A percentile compares a stretch with the other conserved stretches of the same genome.
Evolutionary conservation across 441 rosid genomes (phyloP).

Genomic region (Sinapis alba): DNA sequence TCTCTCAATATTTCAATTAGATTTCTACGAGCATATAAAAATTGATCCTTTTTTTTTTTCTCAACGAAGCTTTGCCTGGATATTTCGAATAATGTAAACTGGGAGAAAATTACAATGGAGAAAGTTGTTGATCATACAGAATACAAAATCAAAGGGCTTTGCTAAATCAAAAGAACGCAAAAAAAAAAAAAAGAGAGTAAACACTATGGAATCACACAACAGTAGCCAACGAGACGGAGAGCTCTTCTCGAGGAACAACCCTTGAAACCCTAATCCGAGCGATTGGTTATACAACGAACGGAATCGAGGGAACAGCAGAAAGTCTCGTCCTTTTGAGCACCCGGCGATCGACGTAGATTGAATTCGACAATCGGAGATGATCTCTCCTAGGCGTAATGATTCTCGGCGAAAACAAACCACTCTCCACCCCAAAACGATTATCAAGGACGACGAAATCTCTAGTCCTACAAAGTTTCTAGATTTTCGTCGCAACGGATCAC

Average conservation of each 20-base stretch:
- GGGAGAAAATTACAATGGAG: conserved; percentile 34
- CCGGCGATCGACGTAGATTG: conserved; percentile 4
- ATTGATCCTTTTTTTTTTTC: not conserved
- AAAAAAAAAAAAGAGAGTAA: conserved; percentile 6
- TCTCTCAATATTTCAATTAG: conserved; percentile 34
- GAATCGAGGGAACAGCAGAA: conserved; percentile 8
- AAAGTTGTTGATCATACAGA: conserved; percentile 38
- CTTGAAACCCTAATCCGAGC: conserved; percentile 36
- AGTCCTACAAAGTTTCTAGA: conserved; percentile 17
- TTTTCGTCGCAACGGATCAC: conserved; percentile 16
- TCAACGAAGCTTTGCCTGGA: conserved; percentile 26
- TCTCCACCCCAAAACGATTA: not conserved
- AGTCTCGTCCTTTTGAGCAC: conserved; percentile 28
- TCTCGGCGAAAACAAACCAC: conserved; percentile 7
- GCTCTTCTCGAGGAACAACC: conserved; percentile 29
- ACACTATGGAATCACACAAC: conserved; percentile 26
- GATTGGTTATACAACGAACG: conserved; percentile 20
- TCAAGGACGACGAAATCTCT: not conserved
- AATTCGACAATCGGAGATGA: not conserved
- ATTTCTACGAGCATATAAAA: conserved; percentile 27
- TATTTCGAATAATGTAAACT: conserved; percentile 26
- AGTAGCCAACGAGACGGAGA: conserved; percentile 25
- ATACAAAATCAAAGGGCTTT: conserved; percentile 26
- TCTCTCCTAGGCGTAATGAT: not conserved
- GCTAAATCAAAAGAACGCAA: conserved; percentile 15